Conservation (phyloP, 352 stramenopile species). For the Globisporangium ultimum region DNA sequence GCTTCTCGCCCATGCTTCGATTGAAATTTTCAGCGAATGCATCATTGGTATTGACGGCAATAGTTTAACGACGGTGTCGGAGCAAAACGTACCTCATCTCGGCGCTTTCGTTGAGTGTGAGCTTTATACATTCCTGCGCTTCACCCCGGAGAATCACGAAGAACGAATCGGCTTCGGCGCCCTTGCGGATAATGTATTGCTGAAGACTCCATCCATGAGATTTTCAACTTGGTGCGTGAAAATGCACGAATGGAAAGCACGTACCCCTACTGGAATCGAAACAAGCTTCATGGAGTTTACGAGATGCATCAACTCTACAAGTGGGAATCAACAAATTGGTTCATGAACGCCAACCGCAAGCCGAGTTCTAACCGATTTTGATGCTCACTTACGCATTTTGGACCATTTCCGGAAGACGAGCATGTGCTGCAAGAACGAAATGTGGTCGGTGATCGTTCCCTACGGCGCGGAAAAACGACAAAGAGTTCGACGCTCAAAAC, state of each 20-base stretch:
- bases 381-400: conserved; percentile 71
- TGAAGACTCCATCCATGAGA: conserved; percentile 15
- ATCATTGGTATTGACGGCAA: background rate
- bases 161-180: conserved; percentile 71
- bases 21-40: background rate
- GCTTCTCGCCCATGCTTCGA: conserved; percentile 49
- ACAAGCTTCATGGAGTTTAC: conserved; percentile 85
- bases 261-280: conserved; percentile 47
- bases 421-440: conserved; percentile 78
- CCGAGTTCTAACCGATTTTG: background rate
- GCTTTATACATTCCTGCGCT: conserved; percentile 61
- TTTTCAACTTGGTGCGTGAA: too few relatives aligned
- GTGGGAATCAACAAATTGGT: background rate
- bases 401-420: conserved; percentile 75
- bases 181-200: conserved; percentile 81
- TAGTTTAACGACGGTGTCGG: background rate
- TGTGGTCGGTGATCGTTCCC: conserved; percentile 83
- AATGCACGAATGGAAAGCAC: conserved; percentile 3
- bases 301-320: conserved; percentile 77
- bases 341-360: background rate
- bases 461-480: conserved; percentile 2
- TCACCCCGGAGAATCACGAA: conserved; percentile 74
- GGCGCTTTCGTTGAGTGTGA: conserved; percentile 57
- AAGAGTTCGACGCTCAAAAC: too few relatives aligned
- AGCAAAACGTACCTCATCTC: conserved; percentile 39